Evolutionary conservation across 164 flowering plant species (phyloP).

Genomic region (Stephania yunnanensis): DNA sequence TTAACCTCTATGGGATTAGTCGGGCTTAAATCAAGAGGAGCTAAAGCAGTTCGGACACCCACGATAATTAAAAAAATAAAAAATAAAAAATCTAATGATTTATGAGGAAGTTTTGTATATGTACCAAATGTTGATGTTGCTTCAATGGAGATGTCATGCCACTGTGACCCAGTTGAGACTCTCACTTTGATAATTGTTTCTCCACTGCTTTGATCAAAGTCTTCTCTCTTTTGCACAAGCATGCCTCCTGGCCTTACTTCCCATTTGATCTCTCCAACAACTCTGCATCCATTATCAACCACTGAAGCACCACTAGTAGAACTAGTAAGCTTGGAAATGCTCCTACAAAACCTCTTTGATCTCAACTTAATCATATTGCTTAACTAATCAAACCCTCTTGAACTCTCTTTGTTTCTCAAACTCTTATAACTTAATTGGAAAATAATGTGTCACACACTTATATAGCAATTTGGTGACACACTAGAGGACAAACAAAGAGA

Average conservation of each 20-base stretch:
- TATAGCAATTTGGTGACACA: conserved; percentile 12
- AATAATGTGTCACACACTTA: neutral
- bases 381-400: neutral
- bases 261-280: conserved; percentile 55
- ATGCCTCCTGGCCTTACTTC: conserved; percentile 85
- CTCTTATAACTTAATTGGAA: neutral
- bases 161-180: conserved; percentile 54
- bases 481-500: conserved; percentile 13
- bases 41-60: too few species aligned
- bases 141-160: conserved; percentile 67
- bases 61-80: too few species aligned
- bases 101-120: neutral
- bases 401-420: conserved; percentile 14
- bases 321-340: conserved; percentile 40
- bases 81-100: too few species aligned
- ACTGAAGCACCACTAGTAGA: neutral
- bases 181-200: conserved; percentile 47
- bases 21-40: too few species aligned
- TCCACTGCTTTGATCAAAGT: conserved; percentile 21
- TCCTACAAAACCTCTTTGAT: conserved; percentile 53
- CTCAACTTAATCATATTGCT: conserved; percentile 51
- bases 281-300: conserved; percentile 9
- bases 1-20: too few species aligned
- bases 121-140: conserved; percentile 84
- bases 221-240: conserved; percentile 84